Conservation (phyloP, 73 alveolate genomes). For the Urostyla sp. region DNA sequence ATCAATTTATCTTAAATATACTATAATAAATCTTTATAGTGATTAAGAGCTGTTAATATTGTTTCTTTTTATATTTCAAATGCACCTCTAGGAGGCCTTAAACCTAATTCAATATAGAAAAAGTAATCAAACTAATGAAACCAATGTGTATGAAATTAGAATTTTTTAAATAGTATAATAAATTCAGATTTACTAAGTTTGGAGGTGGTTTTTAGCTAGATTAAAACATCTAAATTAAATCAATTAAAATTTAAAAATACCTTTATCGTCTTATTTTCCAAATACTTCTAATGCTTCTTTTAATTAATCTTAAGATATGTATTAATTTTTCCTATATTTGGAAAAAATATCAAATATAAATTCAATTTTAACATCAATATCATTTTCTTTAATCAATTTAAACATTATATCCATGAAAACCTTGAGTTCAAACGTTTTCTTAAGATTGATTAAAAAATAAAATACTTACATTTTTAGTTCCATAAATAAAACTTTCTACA, state of each 20-base stretch:
- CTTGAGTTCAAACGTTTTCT: slow-evolving; percentile 18
- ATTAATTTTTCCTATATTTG: neutral
- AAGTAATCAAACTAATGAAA: neutral
- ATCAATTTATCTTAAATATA: neutral
- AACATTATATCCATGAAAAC: slow-evolving; percentile 4
- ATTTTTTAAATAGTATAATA: neutral
- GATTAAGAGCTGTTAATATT: neutral
- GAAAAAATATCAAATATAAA: slow-evolving; percentile 21
- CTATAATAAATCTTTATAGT: neutral
- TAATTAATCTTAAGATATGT: neutral
- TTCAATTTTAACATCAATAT: neutral
- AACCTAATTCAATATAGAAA: slow-evolving; percentile 27
- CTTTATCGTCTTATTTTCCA: neutral
- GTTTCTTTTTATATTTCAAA: slow-evolving; percentile 4
- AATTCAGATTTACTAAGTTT: neutral
- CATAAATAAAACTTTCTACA: slow-evolving; percentile 28
- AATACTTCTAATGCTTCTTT: slow-evolving; percentile 5
- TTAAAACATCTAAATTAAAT: neutral
- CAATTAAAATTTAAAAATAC: neutral
- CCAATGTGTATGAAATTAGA: neutral
- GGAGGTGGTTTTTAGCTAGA: neutral
- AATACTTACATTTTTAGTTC: neutral
- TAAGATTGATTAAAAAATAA: neutral
- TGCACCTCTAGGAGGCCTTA: slow-evolving; percentile 4
- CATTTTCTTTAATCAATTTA: slow-evolving; percentile 3